Evolutionary conservation across 2,329 filamentous ascomycete species (phyloP).

Genomic region (Ascochyta koolunga): DNA sequence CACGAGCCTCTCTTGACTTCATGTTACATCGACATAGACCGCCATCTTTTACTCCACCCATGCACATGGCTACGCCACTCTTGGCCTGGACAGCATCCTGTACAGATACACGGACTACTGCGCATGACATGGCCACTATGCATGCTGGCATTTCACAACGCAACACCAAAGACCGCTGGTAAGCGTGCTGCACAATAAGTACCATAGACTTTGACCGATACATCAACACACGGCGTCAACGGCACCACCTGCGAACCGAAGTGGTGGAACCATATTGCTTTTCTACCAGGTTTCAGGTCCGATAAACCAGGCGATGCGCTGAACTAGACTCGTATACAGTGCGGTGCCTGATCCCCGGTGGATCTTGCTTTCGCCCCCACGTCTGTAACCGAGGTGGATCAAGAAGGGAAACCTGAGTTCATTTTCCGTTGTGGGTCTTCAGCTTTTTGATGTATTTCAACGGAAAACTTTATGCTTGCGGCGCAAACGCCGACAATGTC

Average conservation of each 20-base stretch:
- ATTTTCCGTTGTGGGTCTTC: slow-evolving; percentile 19
- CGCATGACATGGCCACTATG: not conserved
- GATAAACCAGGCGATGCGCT: slow-evolving; percentile 12
- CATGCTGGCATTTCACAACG: not conserved
- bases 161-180: not conserved
- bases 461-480: not conserved
- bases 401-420: slow-evolving; percentile 17
- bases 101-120: not conserved
- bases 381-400: slow-evolving; percentile 27
- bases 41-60: slow-evolving; percentile 1
- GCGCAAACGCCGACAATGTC: slow-evolving; percentile 3
- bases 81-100: not conserved
- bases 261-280: slow-evolving; percentile 29
- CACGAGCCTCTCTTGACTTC: slow-evolving; percentile 25
- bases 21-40: slow-evolving; percentile 7
- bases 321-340: slow-evolving; percentile 28
- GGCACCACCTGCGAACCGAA: not conserved
- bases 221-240: slow-evolving; percentile 1
- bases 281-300: slow-evolving; percentile 33
- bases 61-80: slow-evolving; percentile 1
- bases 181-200: not conserved
- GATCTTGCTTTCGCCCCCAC: slow-evolving; percentile 35
- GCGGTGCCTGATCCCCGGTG: slow-evolving; percentile 42
- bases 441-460: not conserved
- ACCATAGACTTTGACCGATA: not conserved